phyloP scores from a whole-genome alignment of 805 yeast species.

The Yamadazyma sp. region DNA sequence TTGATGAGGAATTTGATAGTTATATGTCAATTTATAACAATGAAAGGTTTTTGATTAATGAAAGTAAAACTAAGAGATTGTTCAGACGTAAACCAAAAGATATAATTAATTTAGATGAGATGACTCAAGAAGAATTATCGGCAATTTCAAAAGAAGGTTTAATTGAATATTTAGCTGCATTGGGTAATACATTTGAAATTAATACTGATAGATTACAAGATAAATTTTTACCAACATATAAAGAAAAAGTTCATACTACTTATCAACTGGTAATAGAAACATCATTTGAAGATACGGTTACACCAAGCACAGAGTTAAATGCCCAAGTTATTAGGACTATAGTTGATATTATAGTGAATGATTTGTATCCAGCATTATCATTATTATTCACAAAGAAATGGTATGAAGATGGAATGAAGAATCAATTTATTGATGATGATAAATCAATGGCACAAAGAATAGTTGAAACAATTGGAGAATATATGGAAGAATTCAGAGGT shows the following conservation, averaged over 20 bases:
- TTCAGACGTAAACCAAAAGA: conserved; percentile 20
- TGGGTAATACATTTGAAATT: conserved; percentile 84
- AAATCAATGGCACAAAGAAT: conserved; percentile 55
- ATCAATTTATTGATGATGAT: conserved; percentile 26
- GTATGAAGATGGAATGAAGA: conserved; percentile 51
- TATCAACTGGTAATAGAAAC: conserved; percentile 33
- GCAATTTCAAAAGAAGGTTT: conserved; percentile 59
- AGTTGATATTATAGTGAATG: conserved; percentile 68
- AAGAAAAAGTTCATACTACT: conserved; percentile 50
- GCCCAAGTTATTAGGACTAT: conserved; percentile 70
- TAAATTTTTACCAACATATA: conserved; percentile 64
- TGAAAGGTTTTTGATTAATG: conserved; percentile 38
- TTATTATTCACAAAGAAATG: conserved; percentile 65
- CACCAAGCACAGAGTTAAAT: conserved; percentile 72
- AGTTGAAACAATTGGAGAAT: conserved; percentile 72
- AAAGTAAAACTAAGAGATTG: conserved; percentile 40
- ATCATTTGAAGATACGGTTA: conserved; percentile 45
- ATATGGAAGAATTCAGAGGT: conserved; percentile 59
- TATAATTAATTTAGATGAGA: conserved; percentile 32
- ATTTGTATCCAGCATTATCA: conserved; percentile 59
- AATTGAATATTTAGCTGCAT: conserved; percentile 74
- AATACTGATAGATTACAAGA: conserved; percentile 62
- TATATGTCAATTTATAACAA: conserved; percentile 42
- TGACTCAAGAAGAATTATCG: conserved; percentile 37
- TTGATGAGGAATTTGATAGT: conserved; percentile 43